phyloP scores from a whole-genome alignment of 1,284 basidiomycete species.

The Austroboletus novae-zelandiae region DNA sequence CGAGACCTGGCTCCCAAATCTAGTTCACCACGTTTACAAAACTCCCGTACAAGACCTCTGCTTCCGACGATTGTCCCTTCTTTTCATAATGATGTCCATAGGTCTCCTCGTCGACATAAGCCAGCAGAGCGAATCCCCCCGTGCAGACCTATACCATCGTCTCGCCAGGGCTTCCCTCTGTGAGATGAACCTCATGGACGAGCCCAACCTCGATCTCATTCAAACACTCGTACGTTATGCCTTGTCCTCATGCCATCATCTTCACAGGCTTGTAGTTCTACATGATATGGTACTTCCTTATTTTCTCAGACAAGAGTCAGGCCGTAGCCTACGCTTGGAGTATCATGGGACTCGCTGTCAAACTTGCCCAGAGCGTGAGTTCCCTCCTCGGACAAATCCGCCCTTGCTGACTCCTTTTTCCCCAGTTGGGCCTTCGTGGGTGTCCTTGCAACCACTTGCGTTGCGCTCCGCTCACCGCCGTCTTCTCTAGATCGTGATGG shows the following conservation, averaged over 20 bases:
- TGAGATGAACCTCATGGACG: conserved; percentile 66
- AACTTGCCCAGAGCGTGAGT: conserved; percentile 58
- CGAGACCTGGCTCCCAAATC: conserved; percentile 62
- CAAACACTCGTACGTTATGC: conserved; percentile 53
- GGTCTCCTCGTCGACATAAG: conserved; percentile 63
- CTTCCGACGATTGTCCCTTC: conserved; percentile 58
- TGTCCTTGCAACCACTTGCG: conserved; percentile 16
- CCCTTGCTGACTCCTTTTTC: conserved; percentile 1
- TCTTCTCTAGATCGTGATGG: conserved; percentile 61
- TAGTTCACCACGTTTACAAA: conserved; percentile 63
- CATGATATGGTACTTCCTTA: conserved; percentile 69
- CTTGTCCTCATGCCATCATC: conserved; percentile 1
- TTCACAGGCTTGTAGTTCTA: conserved; percentile 49
- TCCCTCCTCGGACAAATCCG: neutral
- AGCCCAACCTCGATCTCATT: conserved; percentile 64
- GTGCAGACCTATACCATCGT: conserved; percentile 65
- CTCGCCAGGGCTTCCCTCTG: conserved; percentile 66
- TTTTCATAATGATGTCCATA: conserved; percentile 67
- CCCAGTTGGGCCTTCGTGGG: conserved; percentile 56
- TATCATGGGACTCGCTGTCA: conserved; percentile 60
- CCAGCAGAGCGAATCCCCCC: conserved; percentile 47
- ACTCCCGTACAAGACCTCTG: conserved; percentile 52
- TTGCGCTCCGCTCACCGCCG: conserved; percentile 23
- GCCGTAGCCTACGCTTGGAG: conserved; percentile 68
- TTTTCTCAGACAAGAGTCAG: conserved; percentile 66